Percentiles rank a stretch among this genome's conserved stretches.
phyloP scores from a whole-genome alignment of 768 basidiomycete genomes.

The Amanita molliuscula region DNA sequence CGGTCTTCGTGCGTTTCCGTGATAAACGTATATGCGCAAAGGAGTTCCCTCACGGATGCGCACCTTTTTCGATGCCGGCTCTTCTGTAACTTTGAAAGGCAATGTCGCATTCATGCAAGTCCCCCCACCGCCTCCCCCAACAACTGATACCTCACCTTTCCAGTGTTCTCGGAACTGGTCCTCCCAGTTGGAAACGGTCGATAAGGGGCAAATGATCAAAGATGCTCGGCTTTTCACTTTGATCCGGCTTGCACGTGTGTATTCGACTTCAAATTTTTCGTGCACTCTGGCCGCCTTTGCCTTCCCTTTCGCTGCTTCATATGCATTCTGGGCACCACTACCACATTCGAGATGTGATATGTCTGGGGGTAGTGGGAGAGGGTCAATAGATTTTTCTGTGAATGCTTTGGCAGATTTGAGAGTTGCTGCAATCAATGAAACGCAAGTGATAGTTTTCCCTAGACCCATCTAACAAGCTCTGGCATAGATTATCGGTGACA shows the following conservation, averaged over 20 bases:
- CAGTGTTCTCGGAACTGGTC: slow-evolving; percentile 98
- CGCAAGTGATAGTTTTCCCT: slow-evolving; percentile 94
- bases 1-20: slow-evolving; percentile 79
- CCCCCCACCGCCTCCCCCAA: slow-evolving; percentile 61
- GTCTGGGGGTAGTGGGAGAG: slow-evolving; percentile 24
- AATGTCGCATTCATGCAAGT: slow-evolving; percentile 22
- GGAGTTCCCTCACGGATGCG: slow-evolving; percentile 38
- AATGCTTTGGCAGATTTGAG: slow-evolving; percentile 59
- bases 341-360: slow-evolving; percentile 59
- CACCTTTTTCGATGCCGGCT: slow-evolving; percentile 21
- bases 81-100: slow-evolving; percentile 16
- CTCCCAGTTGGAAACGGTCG: slow-evolving; percentile 98
- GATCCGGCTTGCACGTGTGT: slow-evolving; percentile 61
- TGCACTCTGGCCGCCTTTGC: slow-evolving; percentile 55
- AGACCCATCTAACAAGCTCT: slow-evolving; percentile 74
- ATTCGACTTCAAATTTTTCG: slow-evolving; percentile 64
- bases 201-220: slow-evolving; percentile 92
- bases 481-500: slow-evolving; percentile 8
- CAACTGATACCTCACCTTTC: slow-evolving; percentile 76
- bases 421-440: slow-evolving; percentile 87
- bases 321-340: slow-evolving; percentile 59
- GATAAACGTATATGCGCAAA: slow-evolving; percentile 90
- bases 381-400: slow-evolving; percentile 42
- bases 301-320: slow-evolving; percentile 42
- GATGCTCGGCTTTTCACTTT: slow-evolving; percentile 83